Conservation (phyloP, 345 rosid genomes). For the Salix purpurea region DNA sequence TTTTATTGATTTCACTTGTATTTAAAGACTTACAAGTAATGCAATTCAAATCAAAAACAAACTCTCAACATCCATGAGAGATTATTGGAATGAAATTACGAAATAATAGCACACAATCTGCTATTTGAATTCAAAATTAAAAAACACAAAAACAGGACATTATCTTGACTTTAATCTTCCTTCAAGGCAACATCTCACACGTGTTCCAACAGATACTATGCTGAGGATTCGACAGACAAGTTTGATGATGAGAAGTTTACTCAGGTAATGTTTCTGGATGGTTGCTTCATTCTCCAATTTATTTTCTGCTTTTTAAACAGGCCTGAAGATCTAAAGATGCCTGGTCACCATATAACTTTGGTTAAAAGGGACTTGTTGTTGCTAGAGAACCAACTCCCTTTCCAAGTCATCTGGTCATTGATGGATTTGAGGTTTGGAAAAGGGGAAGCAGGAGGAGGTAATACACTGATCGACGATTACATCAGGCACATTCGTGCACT, state of each 20-base stretch:
- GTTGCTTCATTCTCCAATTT: background rate
- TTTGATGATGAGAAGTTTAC: background rate
- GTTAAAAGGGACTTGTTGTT: conserved; percentile 18
- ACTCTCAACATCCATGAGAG: no score
- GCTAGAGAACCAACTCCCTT: conserved; percentile 32
- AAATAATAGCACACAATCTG: no score
- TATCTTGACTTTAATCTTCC: no score
- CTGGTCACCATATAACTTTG: background rate
- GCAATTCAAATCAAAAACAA: no score
- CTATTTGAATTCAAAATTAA: no score
- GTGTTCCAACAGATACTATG: background rate
- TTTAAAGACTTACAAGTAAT: no score
- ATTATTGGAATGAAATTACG: no score
- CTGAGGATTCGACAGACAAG: background rate
- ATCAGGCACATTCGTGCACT: background rate
- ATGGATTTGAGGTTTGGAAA: background rate
- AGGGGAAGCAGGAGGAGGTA: background rate
- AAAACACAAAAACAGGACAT: no score
- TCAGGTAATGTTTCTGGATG: background rate
- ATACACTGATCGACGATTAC: background rate
- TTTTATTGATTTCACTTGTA: no score
- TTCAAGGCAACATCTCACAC: no score
- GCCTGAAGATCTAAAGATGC: background rate
- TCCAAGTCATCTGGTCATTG: conserved; percentile 4
- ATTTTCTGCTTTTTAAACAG: background rate